Percentiles rank a stretch among this genome's conserved stretches.
These are phyloP conservation scores for Leucaena leucocephala DNA, from an alignment of 306 rosid species.

Conservation along the genomic window DNA sequence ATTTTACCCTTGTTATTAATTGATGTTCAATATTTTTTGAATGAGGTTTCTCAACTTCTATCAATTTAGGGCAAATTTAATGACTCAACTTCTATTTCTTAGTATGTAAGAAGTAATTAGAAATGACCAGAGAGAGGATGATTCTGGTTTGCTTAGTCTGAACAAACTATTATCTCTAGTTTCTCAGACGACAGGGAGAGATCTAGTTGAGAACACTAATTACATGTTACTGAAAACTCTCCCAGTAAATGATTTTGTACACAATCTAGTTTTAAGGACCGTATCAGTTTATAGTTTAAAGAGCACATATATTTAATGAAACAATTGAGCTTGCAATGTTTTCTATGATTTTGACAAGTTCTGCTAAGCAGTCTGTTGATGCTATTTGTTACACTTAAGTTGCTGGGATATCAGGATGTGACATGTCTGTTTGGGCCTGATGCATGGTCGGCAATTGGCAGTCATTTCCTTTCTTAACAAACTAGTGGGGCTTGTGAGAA, in stretches of 20 bases:
- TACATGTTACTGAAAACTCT: constrained; percentile 10
- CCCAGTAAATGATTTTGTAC: neutral
- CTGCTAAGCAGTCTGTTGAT: neutral
- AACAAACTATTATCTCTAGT: neutral
- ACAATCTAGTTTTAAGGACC: constrained; percentile 7
- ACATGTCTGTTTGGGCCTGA: neutral
- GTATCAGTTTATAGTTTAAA: neutral
- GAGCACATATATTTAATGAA: constrained; percentile 1
- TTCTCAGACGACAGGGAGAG: neutral
- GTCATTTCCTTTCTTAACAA: constrained; percentile 3
- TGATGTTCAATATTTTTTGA: no score
- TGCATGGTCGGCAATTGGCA: constrained; percentile 13
- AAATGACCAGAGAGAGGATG: no score
- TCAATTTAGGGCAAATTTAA: no score
- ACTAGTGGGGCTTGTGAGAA: neutral
- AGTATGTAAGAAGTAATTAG: no score
- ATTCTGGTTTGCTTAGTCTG: neutral
- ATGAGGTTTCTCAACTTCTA: no score
- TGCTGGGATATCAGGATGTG: neutral
- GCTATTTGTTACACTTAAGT: neutral
- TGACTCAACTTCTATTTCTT: no score
- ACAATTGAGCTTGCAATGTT: neutral
- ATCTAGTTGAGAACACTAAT: neutral
- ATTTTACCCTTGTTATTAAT: no score
- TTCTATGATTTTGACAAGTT: neutral